Base-by-base conservation (phyloP, 768 basidiomycete genomes). In the Rhodotorula taiwanensis region DNA sequence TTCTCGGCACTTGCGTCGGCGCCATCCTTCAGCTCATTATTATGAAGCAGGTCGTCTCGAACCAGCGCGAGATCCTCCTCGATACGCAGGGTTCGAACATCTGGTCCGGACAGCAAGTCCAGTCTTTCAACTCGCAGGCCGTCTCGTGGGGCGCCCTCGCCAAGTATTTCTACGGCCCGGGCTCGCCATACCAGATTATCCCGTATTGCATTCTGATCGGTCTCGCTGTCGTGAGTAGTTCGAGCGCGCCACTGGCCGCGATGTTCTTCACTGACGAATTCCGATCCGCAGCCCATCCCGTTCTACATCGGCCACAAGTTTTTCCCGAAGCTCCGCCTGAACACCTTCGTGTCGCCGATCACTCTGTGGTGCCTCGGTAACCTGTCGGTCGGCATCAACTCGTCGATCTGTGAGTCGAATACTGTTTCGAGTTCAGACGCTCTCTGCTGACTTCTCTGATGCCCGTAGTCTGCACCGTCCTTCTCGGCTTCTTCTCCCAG, bases 11-110 rank as follows among this genome's bases (percentile, higher is more conserved):
- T 10, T 73, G 85, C 47, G 75, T 85, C 39, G 84, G 81, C 64
- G 66, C 66, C 45, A 42, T 67, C 50, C 69, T 73, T 25, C 64
- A 70, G 52, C 44, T 76, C 74, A 80, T 83, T 47, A 83, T 88
- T 62, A 85, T 83, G 82, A 83, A 82, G 65, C 78, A 79, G 2
- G 81, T 85, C 61, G 78, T 85, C 70, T 76, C 78, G 54, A 77
- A 73, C 43, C 81, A 83, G 51, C 77, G 78, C 1, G 77, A 79
- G 0, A 80, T 82, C 33, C 73, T 85, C 6, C 74, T 84, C 31
- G 80, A 79, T 9, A 79, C 82, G 0, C 76, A 84, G 67, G 83
- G 84, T 30, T 83, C 83, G 4, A 84, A 84, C 55, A 78, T 85
- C 47, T 86, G 84, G 83, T 70, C 60, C 31, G 80, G 81, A 11